These are phyloP conservation scores for Boletellus sp. DNA, from an alignment of 1,284 basidiomycete genomes.

Conservation along the genomic window DNA sequence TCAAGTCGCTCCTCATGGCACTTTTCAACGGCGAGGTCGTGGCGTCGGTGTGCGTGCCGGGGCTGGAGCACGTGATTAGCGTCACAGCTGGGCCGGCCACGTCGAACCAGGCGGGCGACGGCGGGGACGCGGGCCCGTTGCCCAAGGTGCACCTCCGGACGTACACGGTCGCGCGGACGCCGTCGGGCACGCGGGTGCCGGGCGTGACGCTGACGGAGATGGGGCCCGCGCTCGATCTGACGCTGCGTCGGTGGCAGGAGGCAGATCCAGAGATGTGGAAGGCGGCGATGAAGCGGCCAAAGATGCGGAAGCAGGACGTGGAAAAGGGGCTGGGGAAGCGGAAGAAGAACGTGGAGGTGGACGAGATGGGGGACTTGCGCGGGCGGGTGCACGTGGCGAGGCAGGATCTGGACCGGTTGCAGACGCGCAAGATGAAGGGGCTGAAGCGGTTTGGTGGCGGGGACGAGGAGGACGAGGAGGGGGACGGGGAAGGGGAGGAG, in stretches of 20 bases:
- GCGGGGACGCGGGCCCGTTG: slow-evolving; percentile 44
- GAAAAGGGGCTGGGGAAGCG: slow-evolving; percentile 90
- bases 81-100: slow-evolving; percentile 75
- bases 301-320: slow-evolving; percentile 81
- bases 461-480: slow-evolving; percentile 9
- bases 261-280: slow-evolving; percentile 81
- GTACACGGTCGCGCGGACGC: slow-evolving; percentile 75
- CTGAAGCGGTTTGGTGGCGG: slow-evolving; percentile 49
- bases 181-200: slow-evolving; percentile 77
- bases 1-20: slow-evolving; percentile 89
- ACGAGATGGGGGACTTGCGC: slow-evolving; percentile 96
- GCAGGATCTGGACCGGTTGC: slow-evolving; percentile 86
- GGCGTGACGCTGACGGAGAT: slow-evolving; percentile 82
- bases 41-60: slow-evolving; percentile 79
- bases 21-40: slow-evolving; percentile 88
- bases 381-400: slow-evolving; percentile 87
- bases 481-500: slow-evolving; percentile 15
- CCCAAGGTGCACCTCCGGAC: slow-evolving; percentile 87
- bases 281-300: slow-evolving; percentile 79
- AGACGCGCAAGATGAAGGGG: slow-evolving; percentile 92
- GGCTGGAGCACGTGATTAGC: slow-evolving; percentile 90
- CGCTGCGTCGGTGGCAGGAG: slow-evolving; percentile 69
- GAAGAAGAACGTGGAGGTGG: slow-evolving; percentile 92
- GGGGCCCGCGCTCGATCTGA: slow-evolving; percentile 89
- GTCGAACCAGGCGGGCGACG: slow-evolving; percentile 35